Evolutionary conservation across 768 basidiomycete genomes (phyloP).

Genomic region (Hypholoma fasciculare): DNA sequence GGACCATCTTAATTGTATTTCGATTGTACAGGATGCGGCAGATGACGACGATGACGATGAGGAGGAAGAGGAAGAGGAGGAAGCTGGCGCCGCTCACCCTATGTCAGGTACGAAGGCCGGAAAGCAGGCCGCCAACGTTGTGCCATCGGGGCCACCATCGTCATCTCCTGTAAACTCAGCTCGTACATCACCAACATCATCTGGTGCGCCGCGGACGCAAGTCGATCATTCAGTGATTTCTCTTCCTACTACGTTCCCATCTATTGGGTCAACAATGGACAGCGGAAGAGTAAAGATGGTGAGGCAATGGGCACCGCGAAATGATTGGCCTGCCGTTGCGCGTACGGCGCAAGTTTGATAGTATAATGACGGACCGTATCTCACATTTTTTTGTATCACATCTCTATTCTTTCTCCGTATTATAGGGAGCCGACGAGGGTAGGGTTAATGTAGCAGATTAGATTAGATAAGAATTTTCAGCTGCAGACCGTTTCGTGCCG

Average conservation of each 20-base stretch:
- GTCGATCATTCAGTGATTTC: conserved; percentile 35
- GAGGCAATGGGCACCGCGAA: conserved; percentile 44
- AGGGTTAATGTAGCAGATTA: conserved; percentile 19
- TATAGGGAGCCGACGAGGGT: conserved; percentile 3
- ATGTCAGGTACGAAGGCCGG: conserved; percentile 22
- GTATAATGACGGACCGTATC: conserved; percentile 7
- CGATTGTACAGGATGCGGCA: conserved; percentile 41
- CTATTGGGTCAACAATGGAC: conserved; percentile 26
- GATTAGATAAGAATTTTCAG: conserved; percentile 24
- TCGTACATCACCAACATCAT: conserved; percentile 53
- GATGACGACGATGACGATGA: conserved; percentile 61
- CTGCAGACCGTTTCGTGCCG: conserved; percentile 18
- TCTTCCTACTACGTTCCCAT: conserved; percentile 26
- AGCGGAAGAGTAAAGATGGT: conserved; percentile 50
- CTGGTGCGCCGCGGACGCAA: conserved; percentile 45
- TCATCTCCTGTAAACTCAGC: conserved; percentile 45
- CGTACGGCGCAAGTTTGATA: conserved; percentile 37
- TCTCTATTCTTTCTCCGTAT: conserved; percentile 14
- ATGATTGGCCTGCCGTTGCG: conserved; percentile 29
- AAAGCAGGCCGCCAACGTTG: conserved; percentile 7
- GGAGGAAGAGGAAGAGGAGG: conserved; percentile 64
- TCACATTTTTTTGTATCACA: conserved; percentile 13
- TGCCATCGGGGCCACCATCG: conserved; percentile 26
- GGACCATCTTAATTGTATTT: neutral
- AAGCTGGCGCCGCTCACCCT: conserved; percentile 38